Evolutionary conservation across 2,329 filamentous ascomycete species (phyloP).

Genomic region (Xylariomycetidae sp.): DNA sequence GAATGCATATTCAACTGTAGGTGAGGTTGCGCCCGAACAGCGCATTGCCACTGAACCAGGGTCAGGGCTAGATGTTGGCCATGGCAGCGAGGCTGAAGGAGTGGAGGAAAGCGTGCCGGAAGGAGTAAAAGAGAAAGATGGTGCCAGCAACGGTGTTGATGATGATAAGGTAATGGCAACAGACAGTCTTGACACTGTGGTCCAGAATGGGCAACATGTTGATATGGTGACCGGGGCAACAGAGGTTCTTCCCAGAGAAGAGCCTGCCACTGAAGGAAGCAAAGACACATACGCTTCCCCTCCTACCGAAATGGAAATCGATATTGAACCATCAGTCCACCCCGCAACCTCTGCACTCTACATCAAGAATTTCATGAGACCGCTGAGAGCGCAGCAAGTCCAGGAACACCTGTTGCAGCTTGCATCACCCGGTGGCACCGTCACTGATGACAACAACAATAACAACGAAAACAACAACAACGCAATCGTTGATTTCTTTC

Average conservation of each 20-base stretch:
- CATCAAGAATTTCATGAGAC: conserved; percentile 86
- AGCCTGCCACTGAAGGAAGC: too few relatives aligned
- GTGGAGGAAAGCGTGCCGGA: too few relatives aligned
- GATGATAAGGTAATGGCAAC: not conserved
- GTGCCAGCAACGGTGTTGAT: conserved; percentile 1
- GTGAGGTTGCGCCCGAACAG: conserved; percentile 4
- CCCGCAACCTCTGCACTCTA: conserved; percentile 75
- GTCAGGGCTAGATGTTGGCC: conserved; percentile 4
- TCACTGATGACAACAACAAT: conserved; percentile 46
- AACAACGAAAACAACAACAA: conserved; percentile 45
- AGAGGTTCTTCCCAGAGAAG: conserved; percentile 9
- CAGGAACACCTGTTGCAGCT: conserved; percentile 65
- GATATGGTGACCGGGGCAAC: conserved; percentile 13
- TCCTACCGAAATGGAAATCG: too few relatives aligned
- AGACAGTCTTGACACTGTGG: not conserved
- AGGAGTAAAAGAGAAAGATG: too few relatives aligned
- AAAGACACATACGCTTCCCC: too few relatives aligned
- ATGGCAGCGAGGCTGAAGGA: too few relatives aligned
- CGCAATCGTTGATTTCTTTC: conserved; percentile 64
- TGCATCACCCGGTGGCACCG: conserved; percentile 52
- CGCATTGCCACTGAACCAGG: conserved; percentile 2
- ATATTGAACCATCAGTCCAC: conserved; percentile 58
- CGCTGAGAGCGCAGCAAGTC: conserved; percentile 65
- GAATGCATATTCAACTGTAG: conserved; percentile 9
- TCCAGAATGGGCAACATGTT: conserved; percentile 10